phyloP scores from a whole-genome alignment of 768 basidiomycete species.

The Pleurotus citrinopileatus region DNA sequence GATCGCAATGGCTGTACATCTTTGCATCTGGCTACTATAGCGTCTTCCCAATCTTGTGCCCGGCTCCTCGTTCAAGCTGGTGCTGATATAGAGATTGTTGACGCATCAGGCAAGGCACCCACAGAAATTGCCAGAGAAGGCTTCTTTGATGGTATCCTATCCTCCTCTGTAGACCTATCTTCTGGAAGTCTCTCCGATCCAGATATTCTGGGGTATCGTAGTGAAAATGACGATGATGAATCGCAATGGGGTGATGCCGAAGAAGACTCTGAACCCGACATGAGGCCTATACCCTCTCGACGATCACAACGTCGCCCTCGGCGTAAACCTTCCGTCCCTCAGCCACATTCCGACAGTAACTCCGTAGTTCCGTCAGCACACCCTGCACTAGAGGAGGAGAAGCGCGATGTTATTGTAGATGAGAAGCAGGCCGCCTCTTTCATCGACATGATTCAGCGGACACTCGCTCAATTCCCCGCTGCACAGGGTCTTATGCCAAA shows the following conservation, averaged over 20 bases:
- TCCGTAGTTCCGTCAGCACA: slow-evolving; percentile 30
- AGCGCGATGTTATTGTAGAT: slow-evolving; percentile 15
- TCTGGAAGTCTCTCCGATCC: slow-evolving; percentile 21
- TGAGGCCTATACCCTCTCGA: slow-evolving; percentile 12
- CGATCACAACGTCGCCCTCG: slow-evolving; percentile 24
- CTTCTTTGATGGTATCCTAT: slow-evolving; percentile 39
- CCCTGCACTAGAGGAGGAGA: slow-evolving; percentile 13
- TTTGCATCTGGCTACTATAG: slow-evolving; percentile 79
- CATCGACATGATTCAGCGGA: slow-evolving; percentile 74
- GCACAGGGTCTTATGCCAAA: slow-evolving; percentile 50
- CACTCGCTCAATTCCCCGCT: slow-evolving; percentile 59
- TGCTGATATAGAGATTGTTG: slow-evolving; percentile 76
- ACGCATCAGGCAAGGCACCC: slow-evolving; percentile 67
- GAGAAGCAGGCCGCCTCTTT: slow-evolving; percentile 52
- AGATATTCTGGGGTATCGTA: slow-evolving; percentile 20
- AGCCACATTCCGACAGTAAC: slow-evolving; percentile 24
- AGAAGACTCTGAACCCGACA: slow-evolving; percentile 53
- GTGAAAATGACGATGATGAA: slow-evolving; percentile 42
- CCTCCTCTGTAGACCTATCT: slow-evolving; percentile 18
- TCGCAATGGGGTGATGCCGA: slow-evolving; percentile 70
- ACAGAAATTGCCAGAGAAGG: slow-evolving; percentile 51
- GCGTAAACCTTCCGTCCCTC: slow-evolving; percentile 21
- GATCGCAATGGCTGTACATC: slow-evolving; percentile 92
- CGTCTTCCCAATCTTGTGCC: slow-evolving; percentile 60
- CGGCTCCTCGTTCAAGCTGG: slow-evolving; percentile 72